phyloP scores from a whole-genome alignment of 1,284 basidiomycete species.

The Psilocybe mexicana region DNA sequence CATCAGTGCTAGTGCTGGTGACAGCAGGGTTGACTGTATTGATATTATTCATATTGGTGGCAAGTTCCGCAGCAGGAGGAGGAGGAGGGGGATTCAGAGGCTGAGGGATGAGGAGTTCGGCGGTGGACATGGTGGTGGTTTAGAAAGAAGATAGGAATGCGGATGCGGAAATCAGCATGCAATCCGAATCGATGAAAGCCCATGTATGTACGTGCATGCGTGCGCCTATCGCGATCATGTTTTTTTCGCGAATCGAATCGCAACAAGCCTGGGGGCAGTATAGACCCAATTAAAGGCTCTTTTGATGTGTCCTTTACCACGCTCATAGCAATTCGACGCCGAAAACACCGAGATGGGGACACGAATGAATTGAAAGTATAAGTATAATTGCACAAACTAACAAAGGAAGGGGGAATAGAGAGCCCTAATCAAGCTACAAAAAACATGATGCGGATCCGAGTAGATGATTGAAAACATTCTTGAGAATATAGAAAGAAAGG shows the following conservation, averaged over 20 bases:
- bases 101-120: not conserved
- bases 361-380: conserved; percentile 1
- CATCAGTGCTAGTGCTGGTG: not conserved
- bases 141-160: not conserved
- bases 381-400: not conserved
- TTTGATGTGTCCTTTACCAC: conserved; percentile 4
- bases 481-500: not conserved
- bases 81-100: not conserved
- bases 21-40: conserved; percentile 10
- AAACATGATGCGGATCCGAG: conserved; percentile 2
- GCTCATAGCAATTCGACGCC: not conserved
- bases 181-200: not conserved
- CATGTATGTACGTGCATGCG: not conserved
- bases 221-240: conserved; percentile 14
- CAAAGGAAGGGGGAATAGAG: not conserved
- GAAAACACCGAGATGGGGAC: not conserved
- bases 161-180: not conserved
- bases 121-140: conserved; percentile 5
- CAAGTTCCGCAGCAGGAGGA: not conserved
- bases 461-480: conserved; percentile 3
- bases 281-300: not conserved
- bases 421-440: conserved; percentile 1
- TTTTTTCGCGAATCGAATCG: too few species aligned
- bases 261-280: not conserved
- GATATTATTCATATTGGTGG: conserved; percentile 1